A percentile compares a stretch with the other conserved stretches of the same genome.
Conservation (phyloP, 257 asterid genomes). For the Gynochthodes officinalis region DNA sequence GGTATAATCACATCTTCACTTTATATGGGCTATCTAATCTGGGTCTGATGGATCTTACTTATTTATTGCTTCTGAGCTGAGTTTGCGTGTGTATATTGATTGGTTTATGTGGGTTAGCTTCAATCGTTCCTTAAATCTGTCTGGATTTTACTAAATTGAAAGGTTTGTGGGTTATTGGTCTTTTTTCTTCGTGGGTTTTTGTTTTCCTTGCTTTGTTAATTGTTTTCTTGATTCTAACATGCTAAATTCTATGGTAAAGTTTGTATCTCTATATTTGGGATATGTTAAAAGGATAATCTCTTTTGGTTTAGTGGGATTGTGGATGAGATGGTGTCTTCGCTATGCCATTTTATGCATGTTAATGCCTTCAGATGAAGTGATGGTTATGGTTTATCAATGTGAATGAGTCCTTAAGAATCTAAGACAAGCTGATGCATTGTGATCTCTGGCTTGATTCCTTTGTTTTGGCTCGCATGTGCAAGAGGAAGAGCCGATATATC, state of each 20-base stretch:
- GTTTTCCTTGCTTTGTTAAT: neutral
- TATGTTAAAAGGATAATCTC: too few relatives aligned
- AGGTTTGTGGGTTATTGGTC: neutral
- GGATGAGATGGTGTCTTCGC: too few relatives aligned
- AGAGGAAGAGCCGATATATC: neutral
- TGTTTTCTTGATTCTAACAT: neutral
- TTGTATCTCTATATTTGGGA: neutral
- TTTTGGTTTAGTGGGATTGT: too few relatives aligned
- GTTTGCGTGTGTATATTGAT: neutral
- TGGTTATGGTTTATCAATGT: neutral
- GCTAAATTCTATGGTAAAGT: neutral
- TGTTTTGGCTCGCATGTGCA: neutral
- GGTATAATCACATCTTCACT: neutral
- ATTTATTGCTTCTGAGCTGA: neutral
- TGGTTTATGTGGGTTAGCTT: neutral
- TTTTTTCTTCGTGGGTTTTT: neutral
- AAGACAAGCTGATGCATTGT: neutral
- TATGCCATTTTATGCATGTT: neutral
- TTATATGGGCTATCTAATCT: neutral
- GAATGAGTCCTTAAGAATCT: too few relatives aligned
- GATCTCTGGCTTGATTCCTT: neutral
- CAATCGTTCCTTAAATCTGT: neutral
- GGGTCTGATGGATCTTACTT: neutral
- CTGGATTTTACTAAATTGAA: too few relatives aligned
- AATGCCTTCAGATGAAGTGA: neutral